phyloP scores from a whole-genome alignment of 2,329 filamentous ascomycete species.

The Colletotrichum caudatum region DNA sequence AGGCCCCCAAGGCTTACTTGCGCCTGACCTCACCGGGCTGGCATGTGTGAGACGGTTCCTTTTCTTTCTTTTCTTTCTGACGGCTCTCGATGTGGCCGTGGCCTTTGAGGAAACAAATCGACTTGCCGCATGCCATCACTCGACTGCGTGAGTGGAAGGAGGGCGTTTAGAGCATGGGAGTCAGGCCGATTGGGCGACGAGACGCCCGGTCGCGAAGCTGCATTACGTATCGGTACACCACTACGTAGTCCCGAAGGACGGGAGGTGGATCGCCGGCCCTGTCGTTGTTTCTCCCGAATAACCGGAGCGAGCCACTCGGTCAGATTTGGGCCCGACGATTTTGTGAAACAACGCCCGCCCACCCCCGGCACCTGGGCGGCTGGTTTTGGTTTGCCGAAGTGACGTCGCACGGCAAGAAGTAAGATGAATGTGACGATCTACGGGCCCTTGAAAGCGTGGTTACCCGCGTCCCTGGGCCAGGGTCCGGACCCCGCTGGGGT shows the following conservation, averaged over 20 bases:
- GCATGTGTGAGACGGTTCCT: not conserved
- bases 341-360: not conserved
- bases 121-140: not conserved
- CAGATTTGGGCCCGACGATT: not conserved
- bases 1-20: not conserved
- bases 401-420: slow-evolving; percentile 9
- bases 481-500: not conserved
- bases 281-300: not conserved
- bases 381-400: not conserved
- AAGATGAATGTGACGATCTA: slow-evolving; percentile 31
- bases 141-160: not conserved
- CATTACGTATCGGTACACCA: not conserved
- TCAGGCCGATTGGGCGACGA: not conserved
- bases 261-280: not conserved
- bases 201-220: not conserved
- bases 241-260: not conserved
- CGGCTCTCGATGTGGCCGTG: not conserved
- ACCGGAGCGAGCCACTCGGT: not conserved
- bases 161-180: not conserved
- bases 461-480: not conserved
- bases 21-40: not conserved
- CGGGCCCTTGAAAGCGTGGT: not conserved
- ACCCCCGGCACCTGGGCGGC: not conserved
- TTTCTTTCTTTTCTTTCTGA: not conserved
- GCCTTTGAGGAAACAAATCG: not conserved